phyloP scores from a whole-genome alignment of 768 basidiomycete genomes.

The Guyanaporus albipodus region DNA sequence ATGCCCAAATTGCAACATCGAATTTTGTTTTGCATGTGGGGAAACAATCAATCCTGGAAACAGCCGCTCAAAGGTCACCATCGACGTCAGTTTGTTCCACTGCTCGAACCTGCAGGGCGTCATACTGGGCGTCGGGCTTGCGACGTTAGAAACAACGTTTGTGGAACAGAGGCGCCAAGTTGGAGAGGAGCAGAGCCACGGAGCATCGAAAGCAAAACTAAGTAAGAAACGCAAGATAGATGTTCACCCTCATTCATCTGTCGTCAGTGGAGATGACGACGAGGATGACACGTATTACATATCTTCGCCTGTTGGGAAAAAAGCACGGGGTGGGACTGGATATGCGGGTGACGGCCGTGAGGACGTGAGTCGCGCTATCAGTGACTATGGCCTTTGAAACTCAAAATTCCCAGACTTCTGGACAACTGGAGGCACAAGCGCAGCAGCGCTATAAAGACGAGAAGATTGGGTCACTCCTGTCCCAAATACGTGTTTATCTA shows the following conservation, averaged over 20 bases:
- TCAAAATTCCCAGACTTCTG: constrained; percentile 55
- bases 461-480: constrained; percentile 64
- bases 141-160: constrained; percentile 77
- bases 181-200: constrained; percentile 26
- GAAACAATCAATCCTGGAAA: constrained; percentile 52
- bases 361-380: constrained; percentile 57
- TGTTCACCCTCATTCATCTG: constrained; percentile 19
- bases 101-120: constrained; percentile 88
- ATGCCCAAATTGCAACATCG: constrained; percentile 59
- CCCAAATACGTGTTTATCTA: constrained; percentile 74
- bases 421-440: constrained; percentile 73
- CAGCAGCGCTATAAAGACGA: constrained; percentile 73
- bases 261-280: constrained; percentile 42
- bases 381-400: background rate
- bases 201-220: constrained; percentile 27
- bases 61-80: constrained; percentile 40
- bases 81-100: constrained; percentile 71
- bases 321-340: constrained; percentile 75
- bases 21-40: constrained; percentile 74
- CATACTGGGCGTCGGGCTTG: constrained; percentile 85
- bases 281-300: constrained; percentile 51
- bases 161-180: constrained; percentile 45
- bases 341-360: constrained; percentile 83
- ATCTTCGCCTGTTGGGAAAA: constrained; percentile 48
- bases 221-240: constrained; percentile 42